Evolutionary conservation across 208 protist species (phyloP).

Genomic region (Novymonas esmeraldas): DNA sequence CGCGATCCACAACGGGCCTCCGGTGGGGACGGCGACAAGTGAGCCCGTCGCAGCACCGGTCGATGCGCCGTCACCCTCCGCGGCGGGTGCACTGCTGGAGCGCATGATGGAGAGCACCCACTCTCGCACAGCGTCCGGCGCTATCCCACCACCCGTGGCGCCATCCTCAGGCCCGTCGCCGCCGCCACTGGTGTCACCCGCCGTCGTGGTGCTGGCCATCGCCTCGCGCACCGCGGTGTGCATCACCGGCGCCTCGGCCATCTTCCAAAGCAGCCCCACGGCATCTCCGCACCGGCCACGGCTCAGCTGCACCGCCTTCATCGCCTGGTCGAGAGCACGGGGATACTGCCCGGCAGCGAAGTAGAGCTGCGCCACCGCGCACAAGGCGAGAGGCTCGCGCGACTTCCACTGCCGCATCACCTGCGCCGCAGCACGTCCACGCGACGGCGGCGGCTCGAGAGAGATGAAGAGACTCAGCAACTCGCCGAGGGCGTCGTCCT

Average conservation of each 20-base stretch:
- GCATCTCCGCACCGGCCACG: constrained; percentile 55
- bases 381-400: constrained; percentile 72
- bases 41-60: background rate
- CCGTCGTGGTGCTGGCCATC: constrained; percentile 4
- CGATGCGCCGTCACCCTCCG: background rate
- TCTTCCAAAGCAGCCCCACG: constrained; percentile 69
- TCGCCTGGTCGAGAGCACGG: constrained; percentile 61
- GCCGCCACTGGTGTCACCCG: background rate
- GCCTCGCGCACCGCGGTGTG: constrained; percentile 22
- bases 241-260: constrained; percentile 36
- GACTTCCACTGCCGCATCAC: constrained; percentile 74
- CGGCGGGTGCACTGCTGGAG: background rate
- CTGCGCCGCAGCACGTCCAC: constrained; percentile 60
- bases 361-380: constrained; percentile 76
- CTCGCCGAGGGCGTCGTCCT: constrained; percentile 56
- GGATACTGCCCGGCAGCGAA: constrained; percentile 54
- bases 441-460: constrained; percentile 53
- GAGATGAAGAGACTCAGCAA: constrained; percentile 68
- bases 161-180: background rate
- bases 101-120: constrained; percentile 26
- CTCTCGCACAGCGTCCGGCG: constrained; percentile 11
- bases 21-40: constrained; percentile 26
- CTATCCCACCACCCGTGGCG: background rate
- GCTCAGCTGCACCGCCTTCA: constrained; percentile 59
- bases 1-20: constrained; percentile 67